Evolutionary conservation across 441 rosid genomes (phyloP), one percentile per base, ranked within the genome.

Genomic region (Jatropha podagrica): DNA sequence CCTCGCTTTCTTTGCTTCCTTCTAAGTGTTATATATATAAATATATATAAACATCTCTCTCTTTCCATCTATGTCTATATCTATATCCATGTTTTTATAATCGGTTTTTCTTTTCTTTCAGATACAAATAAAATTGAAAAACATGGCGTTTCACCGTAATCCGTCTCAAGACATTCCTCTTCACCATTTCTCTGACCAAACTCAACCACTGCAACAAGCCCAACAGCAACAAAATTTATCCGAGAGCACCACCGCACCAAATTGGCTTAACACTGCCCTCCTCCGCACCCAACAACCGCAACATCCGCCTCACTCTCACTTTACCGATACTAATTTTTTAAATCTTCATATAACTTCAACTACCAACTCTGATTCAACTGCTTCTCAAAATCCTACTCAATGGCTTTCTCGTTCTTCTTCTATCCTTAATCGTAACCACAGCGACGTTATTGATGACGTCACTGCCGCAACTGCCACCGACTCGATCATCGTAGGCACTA

Each of bases 251-350:
- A 32, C 83, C 18, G 88, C 86, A 46, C 97, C 97, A 15, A 94
- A 84, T 73, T 94, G 99, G 99, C 88, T 96, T 5, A 93, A 91
- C 94, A 76, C 87, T 1, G 98, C 99, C 23, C 92, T 91, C 68
- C 94, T 92, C 73, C 93, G 97, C 23, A 55, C 88, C 5, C 91
- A 84, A 65, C 90, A 76, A 60, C 81, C 75, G 26, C 86, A 77
- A 26, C 84, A 65, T 0, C 83, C 76, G 48, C 65, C 56, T 0
- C 79, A 75, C 32, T 37, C 82, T n/a, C 86, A 86, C 82, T 86
- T 84, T 67, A 56, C 92, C 41, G 91, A 85, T 74, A 86, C 88
- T 56, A 90, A 90, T 75, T 90, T 93, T 77, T 84, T 94, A 23
- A 91, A 91, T 85, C 95, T 94, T 15, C 96, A 90, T 76, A 87